Evolutionary conservation across 352 stramenopile species (phyloP).

Genomic region (Globisporangium nagaii): DNA sequence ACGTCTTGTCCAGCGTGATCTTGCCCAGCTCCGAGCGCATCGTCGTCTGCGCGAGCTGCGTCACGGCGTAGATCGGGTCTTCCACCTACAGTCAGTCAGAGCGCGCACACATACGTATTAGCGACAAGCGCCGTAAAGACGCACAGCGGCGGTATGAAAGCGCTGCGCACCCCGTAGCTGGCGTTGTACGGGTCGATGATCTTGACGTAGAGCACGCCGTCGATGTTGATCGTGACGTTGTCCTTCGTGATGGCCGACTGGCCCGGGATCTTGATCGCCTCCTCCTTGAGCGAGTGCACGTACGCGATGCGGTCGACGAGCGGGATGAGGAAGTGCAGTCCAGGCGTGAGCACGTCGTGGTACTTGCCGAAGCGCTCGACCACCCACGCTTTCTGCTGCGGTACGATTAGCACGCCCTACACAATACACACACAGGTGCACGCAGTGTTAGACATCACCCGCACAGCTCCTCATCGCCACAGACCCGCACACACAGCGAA

Average conservation of each 20-base stretch:
- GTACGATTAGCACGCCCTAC: slow-evolving; percentile 81
- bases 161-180: slow-evolving; percentile 55
- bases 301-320: slow-evolving; percentile 89
- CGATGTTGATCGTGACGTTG: slow-evolving; percentile 90
- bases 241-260: slow-evolving; percentile 90
- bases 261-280: slow-evolving; percentile 87
- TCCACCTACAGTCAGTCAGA: slow-evolving; percentile 38
- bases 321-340: slow-evolving; percentile 88
- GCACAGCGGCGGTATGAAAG: neutral
- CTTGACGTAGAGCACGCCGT: slow-evolving; percentile 91
- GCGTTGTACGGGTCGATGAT: slow-evolving; percentile 87
- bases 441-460: neutral
- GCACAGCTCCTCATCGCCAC: no score
- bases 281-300: slow-evolving; percentile 90
- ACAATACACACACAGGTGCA: neutral
- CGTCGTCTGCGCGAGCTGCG: slow-evolving; percentile 88
- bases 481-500: neutral
- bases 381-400: slow-evolving; percentile 87
- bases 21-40: slow-evolving; percentile 91
- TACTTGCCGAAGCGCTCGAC: slow-evolving; percentile 91
- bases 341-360: slow-evolving; percentile 77
- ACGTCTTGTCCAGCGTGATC: slow-evolving; percentile 92
- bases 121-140: no score
- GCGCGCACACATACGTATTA: neutral
- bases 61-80: slow-evolving; percentile 86